These are phyloP conservation scores for Backusella parvicylindrica DNA, from an alignment of 192 early-diverging fungal genomes.

Conservation along the genomic window DNA sequence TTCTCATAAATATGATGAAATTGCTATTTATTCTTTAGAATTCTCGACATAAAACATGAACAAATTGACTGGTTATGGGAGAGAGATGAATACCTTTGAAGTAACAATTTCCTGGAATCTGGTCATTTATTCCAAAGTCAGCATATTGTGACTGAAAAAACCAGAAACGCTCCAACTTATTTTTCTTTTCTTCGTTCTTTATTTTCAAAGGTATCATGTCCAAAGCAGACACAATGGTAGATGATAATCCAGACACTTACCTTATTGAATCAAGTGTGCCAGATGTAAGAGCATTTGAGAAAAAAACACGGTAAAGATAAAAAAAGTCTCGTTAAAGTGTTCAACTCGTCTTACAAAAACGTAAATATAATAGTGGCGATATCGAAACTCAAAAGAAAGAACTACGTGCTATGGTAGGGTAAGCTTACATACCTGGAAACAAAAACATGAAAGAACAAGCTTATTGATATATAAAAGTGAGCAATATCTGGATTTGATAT, in stretches of 20 bases:
- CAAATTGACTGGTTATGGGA: too few relatives aligned
- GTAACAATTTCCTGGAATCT: background rate
- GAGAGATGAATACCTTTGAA: too few relatives aligned
- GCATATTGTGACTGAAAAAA: background rate
- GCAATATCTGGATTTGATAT: conserved; percentile 81
- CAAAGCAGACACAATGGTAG: background rate
- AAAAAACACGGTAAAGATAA: conserved; percentile 42
- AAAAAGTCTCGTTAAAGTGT: background rate
- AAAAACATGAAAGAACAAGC: background rate
- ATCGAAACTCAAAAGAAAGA: conserved; percentile 82
- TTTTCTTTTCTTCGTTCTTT: background rate
- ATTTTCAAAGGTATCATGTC: background rate
- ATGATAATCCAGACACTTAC: conserved; percentile 37
- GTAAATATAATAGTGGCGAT: conserved; percentile 47
- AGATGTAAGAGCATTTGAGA: conserved; percentile 41
- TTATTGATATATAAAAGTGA: conserved; percentile 50
- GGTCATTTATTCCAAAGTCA: background rate
- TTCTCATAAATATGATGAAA: too few relatives aligned
- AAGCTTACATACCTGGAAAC: conserved; percentile 18
- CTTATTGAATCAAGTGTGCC: conserved; percentile 43
- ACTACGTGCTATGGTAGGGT: conserved; percentile 84
- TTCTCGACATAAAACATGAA: too few relatives aligned
- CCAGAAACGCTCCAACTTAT: background rate
- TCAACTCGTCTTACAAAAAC: background rate
- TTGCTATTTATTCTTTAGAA: too few relatives aligned